Evolutionary conservation across 257 asterid species (phyloP), one percentile per base, ranked within the genome.

Genomic region (Anisodus acutangulus): DNA sequence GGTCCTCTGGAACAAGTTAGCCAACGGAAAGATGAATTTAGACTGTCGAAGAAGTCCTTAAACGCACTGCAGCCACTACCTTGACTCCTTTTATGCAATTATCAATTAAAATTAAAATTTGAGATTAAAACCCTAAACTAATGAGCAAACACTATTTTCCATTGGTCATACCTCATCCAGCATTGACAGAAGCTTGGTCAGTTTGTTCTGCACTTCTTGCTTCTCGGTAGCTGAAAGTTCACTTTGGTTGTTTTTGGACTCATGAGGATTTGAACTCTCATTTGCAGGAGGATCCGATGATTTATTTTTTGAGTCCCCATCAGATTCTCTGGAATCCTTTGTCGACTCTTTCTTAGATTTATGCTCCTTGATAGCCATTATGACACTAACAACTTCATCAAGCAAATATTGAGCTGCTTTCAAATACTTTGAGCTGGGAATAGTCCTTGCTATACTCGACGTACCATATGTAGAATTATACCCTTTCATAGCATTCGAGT

Each of bases 321-420:
- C 88, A 26, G 9, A 84, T 51, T 91, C 91, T 82, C 80, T 90
- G 49, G 87, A 76, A 58, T 89, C 92, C 64, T 82, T 90, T 71
- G n/a, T 76, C 59, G 39, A 60, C 72, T 85, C 93, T 41, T 87
- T 91, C 79, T 86, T 87, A 0, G 72, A 78, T 47, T 67, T 84
- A 47, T 90, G 91, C 84, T 87, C 93, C 94, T 83, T 91, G 55
- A 91, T 85, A 45, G 93, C 93, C 72, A 88, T 91, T 83, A 88
- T 90, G 64, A 95, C 97, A 87, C 91, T 93, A 67, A 93, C 98
- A 85, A 93, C 95, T 87, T 95, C 97, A 82, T 93, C 97, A 15
- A 94, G 95, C 84, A 94, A 86, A 49, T 93, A 85, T 60, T 92
- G 97, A 81, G 94, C 97, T 3, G 93, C 97, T 88, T 88, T 94